Percentiles rank a stretch among this genome's conserved stretches.
These are phyloP conservation scores for Vicia villosa DNA, from an alignment of 306 rosid species.

Conservation along the genomic window DNA sequence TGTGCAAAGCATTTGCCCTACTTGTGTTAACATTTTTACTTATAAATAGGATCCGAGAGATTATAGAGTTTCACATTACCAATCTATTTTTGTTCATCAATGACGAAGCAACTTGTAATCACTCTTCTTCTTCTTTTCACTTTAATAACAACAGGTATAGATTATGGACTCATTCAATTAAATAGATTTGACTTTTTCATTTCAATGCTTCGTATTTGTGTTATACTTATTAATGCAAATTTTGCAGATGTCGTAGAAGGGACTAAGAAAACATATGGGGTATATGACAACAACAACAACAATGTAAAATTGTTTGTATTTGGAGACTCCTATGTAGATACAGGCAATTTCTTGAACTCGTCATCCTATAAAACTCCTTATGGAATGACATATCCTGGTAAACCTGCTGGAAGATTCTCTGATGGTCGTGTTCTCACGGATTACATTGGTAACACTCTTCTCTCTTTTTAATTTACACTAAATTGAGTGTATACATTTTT, in stretches of 20 bases:
- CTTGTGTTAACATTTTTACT: too few relatives aligned
- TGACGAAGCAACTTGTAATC: too few relatives aligned
- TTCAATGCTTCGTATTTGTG: neutral
- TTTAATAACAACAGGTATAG: too few relatives aligned
- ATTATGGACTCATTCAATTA: too few relatives aligned
- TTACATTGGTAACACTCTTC: conserved; percentile 43
- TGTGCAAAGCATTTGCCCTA: too few relatives aligned
- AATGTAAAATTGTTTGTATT: conserved; percentile 49
- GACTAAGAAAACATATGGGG: conserved; percentile 12
- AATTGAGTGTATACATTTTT: too few relatives aligned
- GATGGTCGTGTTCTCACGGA: conserved; percentile 63
- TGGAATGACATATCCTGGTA: conserved; percentile 57
- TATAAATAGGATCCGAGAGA: too few relatives aligned
- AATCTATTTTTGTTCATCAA: too few relatives aligned
- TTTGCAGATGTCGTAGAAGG: conserved; percentile 33
- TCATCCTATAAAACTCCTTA: conserved; percentile 42
- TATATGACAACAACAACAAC: neutral
- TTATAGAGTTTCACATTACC: too few relatives aligned
- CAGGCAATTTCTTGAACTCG: conserved; percentile 43
- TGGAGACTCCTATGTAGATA: conserved; percentile 59
- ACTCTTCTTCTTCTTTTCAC: too few relatives aligned
- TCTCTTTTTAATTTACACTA: neutral
- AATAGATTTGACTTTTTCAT: neutral
- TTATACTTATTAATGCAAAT: neutral
- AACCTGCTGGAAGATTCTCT: conserved; percentile 59